These are phyloP conservation scores for Coemansia sp. DNA, from an alignment of 192 early-diverging fungal genomes.

Conservation along the genomic window DNA sequence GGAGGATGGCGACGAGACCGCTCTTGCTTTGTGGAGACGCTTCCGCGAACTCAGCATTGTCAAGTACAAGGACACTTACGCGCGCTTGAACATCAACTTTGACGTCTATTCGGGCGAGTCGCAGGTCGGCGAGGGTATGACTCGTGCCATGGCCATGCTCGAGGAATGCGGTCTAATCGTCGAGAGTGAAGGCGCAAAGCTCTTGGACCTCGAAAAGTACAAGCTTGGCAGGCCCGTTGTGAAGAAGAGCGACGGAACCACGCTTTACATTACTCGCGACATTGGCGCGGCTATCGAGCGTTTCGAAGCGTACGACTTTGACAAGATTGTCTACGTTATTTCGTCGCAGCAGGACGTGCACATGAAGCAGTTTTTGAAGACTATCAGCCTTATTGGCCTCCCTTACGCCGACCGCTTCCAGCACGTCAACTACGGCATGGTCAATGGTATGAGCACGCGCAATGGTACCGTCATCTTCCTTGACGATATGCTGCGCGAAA, in stretches of 20 bases:
- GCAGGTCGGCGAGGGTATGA: slow-evolving; percentile 77
- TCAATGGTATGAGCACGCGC: slow-evolving; percentile 94
- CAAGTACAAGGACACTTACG: slow-evolving; percentile 91
- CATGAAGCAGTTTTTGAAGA: slow-evolving; percentile 94
- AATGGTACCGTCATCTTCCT: slow-evolving; percentile 95
- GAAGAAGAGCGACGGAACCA: slow-evolving; percentile 87
- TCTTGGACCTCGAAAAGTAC: slow-evolving; percentile 79
- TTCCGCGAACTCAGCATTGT: slow-evolving; percentile 88
- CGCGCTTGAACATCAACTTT: slow-evolving; percentile 87
- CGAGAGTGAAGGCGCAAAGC: slow-evolving; percentile 79
- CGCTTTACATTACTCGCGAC: slow-evolving; percentile 94
- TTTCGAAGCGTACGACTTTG: slow-evolving; percentile 83
- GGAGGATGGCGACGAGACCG: slow-evolving; percentile 87
- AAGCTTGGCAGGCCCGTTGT: slow-evolving; percentile 85
- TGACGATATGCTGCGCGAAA: slow-evolving; percentile 88
- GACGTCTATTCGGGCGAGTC: slow-evolving; percentile 97
- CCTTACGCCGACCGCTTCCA: slow-evolving; percentile 81
- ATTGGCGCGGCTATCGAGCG: slow-evolving; percentile 94
- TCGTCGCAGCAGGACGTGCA: slow-evolving; percentile 89
- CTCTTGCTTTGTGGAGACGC: slow-evolving; percentile 79
- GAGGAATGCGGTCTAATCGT: slow-evolving; percentile 66
- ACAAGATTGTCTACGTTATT: slow-evolving; percentile 92
- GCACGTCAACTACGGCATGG: slow-evolving; percentile 95
- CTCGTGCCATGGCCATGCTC: slow-evolving; percentile 69
- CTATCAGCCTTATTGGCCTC: slow-evolving; percentile 76